These are phyloP conservation scores for Viridothelium virens DNA, from an alignment of 495 filamentous ascomycete genomes.

Conservation along the genomic window DNA sequence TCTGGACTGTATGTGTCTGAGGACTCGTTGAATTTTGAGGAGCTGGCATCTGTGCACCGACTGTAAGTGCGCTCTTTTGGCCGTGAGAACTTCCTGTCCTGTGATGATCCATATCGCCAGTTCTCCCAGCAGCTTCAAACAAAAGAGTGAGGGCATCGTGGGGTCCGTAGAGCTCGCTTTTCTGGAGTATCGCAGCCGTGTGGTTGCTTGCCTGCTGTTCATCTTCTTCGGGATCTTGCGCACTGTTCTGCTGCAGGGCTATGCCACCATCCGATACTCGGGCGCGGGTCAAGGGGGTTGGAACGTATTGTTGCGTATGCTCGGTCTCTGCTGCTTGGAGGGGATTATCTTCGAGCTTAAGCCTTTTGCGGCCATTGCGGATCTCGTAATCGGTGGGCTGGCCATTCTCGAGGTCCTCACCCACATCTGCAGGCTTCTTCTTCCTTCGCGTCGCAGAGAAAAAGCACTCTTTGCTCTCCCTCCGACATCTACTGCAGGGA, in stretches of 20 bases:
- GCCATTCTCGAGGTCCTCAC: constrained; percentile 37
- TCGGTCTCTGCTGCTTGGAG: constrained; percentile 35
- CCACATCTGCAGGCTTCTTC: constrained; percentile 58
- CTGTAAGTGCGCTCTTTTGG: constrained; percentile 20
- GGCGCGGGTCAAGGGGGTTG: constrained; percentile 51
- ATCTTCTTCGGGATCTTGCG: constrained; percentile 28
- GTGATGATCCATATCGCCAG: constrained; percentile 40
- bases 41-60: constrained; percentile 22
- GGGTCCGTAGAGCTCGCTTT: constrained; percentile 55
- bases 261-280: not conserved
- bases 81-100: constrained; percentile 30
- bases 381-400: constrained; percentile 33
- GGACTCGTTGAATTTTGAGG: constrained; percentile 30
- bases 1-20: constrained; percentile 14
- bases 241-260: constrained; percentile 19
- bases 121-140: constrained; percentile 55
- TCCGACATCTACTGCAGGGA: constrained; percentile 85
- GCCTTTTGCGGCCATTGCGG: constrained; percentile 35
- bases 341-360: constrained; percentile 22
- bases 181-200: constrained; percentile 56
- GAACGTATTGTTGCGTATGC: constrained; percentile 33
- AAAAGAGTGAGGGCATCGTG: constrained; percentile 64
- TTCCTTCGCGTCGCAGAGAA: constrained; percentile 95
- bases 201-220: constrained; percentile 47
- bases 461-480: constrained; percentile 90